Conservation (phyloP, 129 eudicot genomes). For the Arctium minus region DNA sequence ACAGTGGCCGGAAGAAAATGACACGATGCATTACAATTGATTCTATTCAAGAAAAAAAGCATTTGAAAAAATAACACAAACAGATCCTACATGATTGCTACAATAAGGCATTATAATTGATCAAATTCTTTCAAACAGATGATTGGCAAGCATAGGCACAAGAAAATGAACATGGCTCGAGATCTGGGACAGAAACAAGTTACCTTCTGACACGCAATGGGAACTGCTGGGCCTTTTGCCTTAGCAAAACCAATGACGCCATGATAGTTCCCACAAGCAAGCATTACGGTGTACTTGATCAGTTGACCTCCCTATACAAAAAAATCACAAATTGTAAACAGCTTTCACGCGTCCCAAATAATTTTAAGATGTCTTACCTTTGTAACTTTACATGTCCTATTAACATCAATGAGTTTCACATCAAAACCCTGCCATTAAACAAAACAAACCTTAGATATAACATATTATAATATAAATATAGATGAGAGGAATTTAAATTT, state of each 20-base stretch:
- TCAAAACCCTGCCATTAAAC: conserved; percentile 78
- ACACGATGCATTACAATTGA: too few relatives aligned
- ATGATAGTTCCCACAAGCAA: conserved; percentile 90
- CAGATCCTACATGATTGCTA: not conserved
- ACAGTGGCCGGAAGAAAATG: too few relatives aligned
- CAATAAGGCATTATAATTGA: not conserved
- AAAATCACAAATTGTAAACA: conserved; percentile 7
- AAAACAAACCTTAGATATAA: not conserved
- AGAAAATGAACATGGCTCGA: not conserved
- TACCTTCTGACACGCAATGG: conserved; percentile 85
- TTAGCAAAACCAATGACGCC: conserved; percentile 94
- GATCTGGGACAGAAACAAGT: not conserved
- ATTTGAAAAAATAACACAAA: not conserved
- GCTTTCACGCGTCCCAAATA: conserved; percentile 1
- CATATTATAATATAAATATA: not conserved
- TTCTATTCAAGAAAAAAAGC: too few relatives aligned
- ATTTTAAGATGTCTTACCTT: conserved; percentile 44
- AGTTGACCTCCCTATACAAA: conserved; percentile 78
- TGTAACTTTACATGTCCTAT: conserved; percentile 83
- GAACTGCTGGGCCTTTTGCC: conserved; percentile 80
- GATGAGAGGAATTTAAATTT: not conserved
- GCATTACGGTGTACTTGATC: conserved; percentile 70
- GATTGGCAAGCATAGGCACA: not conserved
- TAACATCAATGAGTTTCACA: conserved; percentile 68
- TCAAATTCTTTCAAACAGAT: not conserved